These are phyloP conservation scores for Rhodotorula sp. DNA, from an alignment of 1,284 basidiomycete species.

Conservation along the genomic window DNA sequence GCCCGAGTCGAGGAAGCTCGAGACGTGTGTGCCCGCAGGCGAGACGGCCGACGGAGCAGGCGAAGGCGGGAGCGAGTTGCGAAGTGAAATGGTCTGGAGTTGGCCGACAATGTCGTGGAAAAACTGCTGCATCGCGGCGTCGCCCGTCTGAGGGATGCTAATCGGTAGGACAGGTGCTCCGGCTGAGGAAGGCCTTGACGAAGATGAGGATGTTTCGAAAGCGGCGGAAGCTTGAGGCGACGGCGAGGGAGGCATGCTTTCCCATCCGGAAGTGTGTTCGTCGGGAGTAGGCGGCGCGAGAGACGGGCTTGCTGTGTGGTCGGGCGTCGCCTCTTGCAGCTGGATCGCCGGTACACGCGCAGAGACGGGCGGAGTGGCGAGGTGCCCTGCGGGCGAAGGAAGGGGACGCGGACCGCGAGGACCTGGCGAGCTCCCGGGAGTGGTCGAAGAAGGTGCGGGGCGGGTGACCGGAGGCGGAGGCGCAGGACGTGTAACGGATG, in stretches of 20 bases:
- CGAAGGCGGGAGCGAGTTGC: constrained; percentile 32
- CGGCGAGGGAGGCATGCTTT: constrained; percentile 36
- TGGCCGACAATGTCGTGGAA: constrained; percentile 78
- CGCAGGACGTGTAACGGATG: constrained; percentile 26
- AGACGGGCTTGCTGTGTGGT: constrained; percentile 15
- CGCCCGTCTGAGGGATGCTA: constrained; percentile 58
- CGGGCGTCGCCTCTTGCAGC: constrained; percentile 53
- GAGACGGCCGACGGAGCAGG: constrained; percentile 27
- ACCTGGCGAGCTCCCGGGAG: constrained; percentile 29
- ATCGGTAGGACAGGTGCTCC: constrained; percentile 43
- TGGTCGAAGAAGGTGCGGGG: constrained; percentile 19
- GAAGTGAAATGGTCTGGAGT: constrained; percentile 65
- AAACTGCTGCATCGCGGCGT: constrained; percentile 71
- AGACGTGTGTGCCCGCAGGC: constrained; percentile 41
- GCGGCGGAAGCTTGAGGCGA: constrained; percentile 41
- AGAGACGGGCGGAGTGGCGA: constrained; percentile 44
- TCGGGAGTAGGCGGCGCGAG: constrained; percentile 17
- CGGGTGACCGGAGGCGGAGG: constrained; percentile 7
- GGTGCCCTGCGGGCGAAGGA: constrained; percentile 19
- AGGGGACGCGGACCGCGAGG: constrained; percentile 36
- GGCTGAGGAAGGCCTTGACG: constrained; percentile 9
- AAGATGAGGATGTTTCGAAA: constrained; percentile 32
- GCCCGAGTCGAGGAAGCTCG: constrained; percentile 25
- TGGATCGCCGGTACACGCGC: constrained; percentile 49
- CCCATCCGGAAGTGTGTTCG: constrained; percentile 29